Evolutionary conservation across 331 rosid genomes (phyloP), one percentile per base, ranked within the genome.

Genomic region (Dryas integrifolia): DNA sequence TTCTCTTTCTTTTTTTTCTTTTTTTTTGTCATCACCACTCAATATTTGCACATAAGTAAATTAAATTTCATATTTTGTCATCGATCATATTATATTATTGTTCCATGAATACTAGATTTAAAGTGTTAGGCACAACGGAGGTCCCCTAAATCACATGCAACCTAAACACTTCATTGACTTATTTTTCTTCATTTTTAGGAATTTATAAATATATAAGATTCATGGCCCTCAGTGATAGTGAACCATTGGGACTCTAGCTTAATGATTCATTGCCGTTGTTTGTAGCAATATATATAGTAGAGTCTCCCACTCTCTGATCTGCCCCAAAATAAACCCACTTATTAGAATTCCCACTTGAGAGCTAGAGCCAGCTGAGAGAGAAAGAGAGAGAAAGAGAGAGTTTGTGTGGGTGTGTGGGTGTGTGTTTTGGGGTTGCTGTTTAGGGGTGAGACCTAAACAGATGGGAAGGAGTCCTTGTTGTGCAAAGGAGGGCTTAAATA

Each of bases 381-480:
- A 65, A 72, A 75, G 69, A 45, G 3, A 26, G 10, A 13, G 45
- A 6, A 21, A n/a, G 1, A 70, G 47, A 38, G 73, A n/a, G 39
- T 21, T 21, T 21, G 24, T 21, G 24, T 21, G 24, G 24, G 35
- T 30, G 35, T 30, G 35, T 30, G 35, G 2, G 35, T 30, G 35
- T 30, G 35, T 30, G 35, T 30, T 30, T 30, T 30, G 35, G 35
- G 24, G 24, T 21, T 21, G 24, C 24, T 30, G 35, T 30, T 30
- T 30, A 1, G 35, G 35, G 35, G 35, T 30, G 35, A 30, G 3
- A 30, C 35, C 35, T 30, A 30, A 30, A 40, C 6, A 52, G 8
- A 89, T 89, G 95, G 92, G 92, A 67, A 86, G 89, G 58, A 86
- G 82, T 63, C 91, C 91, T 47, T 89, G 91, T 65, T 89, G 95